Percentiles rank a stretch among this genome's conserved stretches.
These are phyloP conservation scores for Kandelia obovata DNA, from an alignment of 345 rosid genomes.

Conservation along the genomic window DNA sequence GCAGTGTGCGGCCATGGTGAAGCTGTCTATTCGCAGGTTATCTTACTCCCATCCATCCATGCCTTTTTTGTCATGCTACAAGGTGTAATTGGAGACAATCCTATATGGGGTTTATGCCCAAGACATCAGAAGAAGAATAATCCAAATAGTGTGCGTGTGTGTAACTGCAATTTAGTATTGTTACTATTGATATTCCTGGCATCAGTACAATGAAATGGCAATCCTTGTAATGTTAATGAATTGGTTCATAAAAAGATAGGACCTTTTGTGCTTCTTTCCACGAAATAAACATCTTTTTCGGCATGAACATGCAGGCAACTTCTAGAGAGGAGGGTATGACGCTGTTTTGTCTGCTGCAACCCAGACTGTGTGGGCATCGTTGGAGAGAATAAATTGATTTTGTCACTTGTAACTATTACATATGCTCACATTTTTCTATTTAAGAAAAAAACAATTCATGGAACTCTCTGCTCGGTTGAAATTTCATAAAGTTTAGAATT, in stretches of 20 bases:
- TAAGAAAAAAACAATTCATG: too few species aligned
- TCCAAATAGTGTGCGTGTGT: too few species aligned
- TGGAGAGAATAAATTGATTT: conserved; percentile 44
- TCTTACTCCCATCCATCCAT: neutral
- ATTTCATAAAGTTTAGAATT: too few species aligned
- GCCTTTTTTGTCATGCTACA: neutral
- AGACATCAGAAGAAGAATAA: too few species aligned
- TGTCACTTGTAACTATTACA: too few species aligned
- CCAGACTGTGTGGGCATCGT: conserved; percentile 64
- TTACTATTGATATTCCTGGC: neutral
- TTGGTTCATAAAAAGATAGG: neutral
- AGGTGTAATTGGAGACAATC: neutral
- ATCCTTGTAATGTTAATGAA: too few species aligned
- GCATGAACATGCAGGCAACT: conserved; percentile 23
- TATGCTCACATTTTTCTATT: too few species aligned
- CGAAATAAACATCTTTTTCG: neutral
- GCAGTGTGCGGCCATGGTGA: conserved; percentile 44
- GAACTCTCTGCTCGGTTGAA: too few species aligned
- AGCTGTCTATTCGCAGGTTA: conserved; percentile 66
- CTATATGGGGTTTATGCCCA: too few species aligned
- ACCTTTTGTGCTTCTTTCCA: neutral
- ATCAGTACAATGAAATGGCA: too few species aligned
- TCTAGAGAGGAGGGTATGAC: conserved; percentile 83
- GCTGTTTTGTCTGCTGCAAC: conserved; percentile 77
- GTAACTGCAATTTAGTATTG: neutral